Conservation (phyloP, 148 eudicot genomes). For the Diospyros lotus region DNA sequence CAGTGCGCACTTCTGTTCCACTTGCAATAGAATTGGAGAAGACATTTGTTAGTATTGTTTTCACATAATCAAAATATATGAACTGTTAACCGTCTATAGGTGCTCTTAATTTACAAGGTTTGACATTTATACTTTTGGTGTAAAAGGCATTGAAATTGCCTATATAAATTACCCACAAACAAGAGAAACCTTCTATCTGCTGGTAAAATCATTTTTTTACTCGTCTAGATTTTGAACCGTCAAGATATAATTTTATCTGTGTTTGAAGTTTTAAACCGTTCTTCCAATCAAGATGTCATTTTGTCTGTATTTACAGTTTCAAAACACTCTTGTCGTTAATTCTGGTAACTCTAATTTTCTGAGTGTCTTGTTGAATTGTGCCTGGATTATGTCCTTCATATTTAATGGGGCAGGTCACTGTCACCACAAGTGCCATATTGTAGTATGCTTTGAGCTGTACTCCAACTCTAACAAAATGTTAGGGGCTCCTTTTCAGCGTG, state of each 20-base stretch:
- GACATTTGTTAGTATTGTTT: background rate
- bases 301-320: conserved; percentile 1
- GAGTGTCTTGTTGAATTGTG: background rate
- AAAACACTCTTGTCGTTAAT: background rate
- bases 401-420: conserved; percentile 7
- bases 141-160: background rate
- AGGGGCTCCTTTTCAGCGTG: conserved; percentile 47
- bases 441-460: conserved; percentile 2
- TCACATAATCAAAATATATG: background rate
- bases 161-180: too few relatives aligned
- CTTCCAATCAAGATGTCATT: background rate
- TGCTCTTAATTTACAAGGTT: background rate
- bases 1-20: background rate
- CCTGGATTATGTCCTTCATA: background rate
- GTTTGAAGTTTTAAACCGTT: too few relatives aligned
- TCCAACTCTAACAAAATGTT: conserved; percentile 8
- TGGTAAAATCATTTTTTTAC: too few relatives aligned
- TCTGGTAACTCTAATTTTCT: background rate
- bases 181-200: too few relatives aligned
- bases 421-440: background rate
- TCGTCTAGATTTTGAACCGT: too few relatives aligned
- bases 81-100: background rate
- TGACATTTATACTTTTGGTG: background rate
- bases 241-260: too few relatives aligned
- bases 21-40: background rate